phyloP scores from a whole-genome alignment of 306 rosid genomes.

The Herpetospermum pedunculosum region DNA sequence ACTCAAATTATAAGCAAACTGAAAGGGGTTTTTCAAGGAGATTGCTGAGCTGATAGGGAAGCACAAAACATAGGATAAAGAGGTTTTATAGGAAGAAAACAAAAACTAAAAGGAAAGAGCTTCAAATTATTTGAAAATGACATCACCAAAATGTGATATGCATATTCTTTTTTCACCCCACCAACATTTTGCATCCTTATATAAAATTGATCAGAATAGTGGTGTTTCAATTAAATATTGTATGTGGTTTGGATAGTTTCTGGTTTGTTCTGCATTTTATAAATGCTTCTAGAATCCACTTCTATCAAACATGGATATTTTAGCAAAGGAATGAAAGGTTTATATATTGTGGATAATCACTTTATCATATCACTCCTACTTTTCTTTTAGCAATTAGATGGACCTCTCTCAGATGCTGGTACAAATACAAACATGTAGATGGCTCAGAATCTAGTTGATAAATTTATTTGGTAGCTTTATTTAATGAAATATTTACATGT shows the following conservation, averaged over 20 bases:
- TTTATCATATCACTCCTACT: neutral
- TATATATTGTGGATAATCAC: neutral
- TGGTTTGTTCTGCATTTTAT: constrained; percentile 1
- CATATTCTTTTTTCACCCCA: constrained; percentile 8
- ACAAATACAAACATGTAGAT: neutral
- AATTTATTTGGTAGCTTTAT: neutral
- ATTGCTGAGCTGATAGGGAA: neutral
- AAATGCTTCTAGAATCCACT: constrained; percentile 9
- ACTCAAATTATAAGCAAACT: neutral
- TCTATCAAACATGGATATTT: neutral
- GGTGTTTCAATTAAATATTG: neutral
- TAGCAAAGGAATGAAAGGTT: neutral
- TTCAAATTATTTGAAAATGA: neutral
- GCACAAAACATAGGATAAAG: neutral
- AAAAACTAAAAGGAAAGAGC: neutral
- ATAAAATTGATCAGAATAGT: neutral
- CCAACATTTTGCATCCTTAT: neutral
- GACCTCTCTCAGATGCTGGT: neutral
- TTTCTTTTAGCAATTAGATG: neutral
- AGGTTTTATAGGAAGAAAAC: neutral
- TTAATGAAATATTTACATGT: neutral
- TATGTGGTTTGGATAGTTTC: neutral
- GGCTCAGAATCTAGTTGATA: neutral
- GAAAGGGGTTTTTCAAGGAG: neutral
- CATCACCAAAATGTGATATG: constrained; percentile 6